A percentile compares a stretch with the other conserved stretches of the same genome.
Evolutionary conservation across 306 rosid genomes (phyloP).

Genomic region (Citrullus amarus): DNA sequence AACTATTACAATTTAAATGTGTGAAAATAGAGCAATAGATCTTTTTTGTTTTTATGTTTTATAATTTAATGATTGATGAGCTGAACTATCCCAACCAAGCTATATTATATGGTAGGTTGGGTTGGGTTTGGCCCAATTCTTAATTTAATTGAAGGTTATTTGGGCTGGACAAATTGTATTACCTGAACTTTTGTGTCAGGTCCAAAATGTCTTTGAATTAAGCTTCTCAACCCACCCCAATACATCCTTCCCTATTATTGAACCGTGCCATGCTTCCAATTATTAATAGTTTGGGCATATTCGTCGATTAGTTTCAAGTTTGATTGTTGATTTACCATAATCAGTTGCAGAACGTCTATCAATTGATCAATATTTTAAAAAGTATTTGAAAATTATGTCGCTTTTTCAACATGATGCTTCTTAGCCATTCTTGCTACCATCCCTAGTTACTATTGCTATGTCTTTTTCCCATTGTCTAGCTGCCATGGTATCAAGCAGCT

Average conservation of each 20-base stretch:
- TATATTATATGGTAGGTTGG: background rate
- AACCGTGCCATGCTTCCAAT: background rate
- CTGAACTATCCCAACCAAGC: background rate
- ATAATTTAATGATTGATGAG: background rate
- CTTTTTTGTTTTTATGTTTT: background rate
- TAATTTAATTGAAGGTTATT: background rate
- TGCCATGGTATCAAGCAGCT: background rate
- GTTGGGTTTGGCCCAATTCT: background rate
- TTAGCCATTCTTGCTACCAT: background rate
- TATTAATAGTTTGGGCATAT: background rate
- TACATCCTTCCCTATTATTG: background rate
- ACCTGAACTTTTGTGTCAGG: background rate
- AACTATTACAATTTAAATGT: background rate
- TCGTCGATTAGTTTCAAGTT: background rate
- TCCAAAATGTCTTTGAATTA: background rate
- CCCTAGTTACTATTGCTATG: background rate
- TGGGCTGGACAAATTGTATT: background rate
- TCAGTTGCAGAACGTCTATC: background rate
- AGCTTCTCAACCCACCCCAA: background rate
- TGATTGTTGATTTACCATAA: background rate
- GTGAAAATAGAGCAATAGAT: background rate
- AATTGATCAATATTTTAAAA: background rate
- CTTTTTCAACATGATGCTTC: background rate
- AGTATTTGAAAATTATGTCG: background rate
- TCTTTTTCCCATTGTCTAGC: background rate